Evolutionary conservation across 805 yeast species (phyloP).

Genomic region (Lipomyces mesembrius): DNA sequence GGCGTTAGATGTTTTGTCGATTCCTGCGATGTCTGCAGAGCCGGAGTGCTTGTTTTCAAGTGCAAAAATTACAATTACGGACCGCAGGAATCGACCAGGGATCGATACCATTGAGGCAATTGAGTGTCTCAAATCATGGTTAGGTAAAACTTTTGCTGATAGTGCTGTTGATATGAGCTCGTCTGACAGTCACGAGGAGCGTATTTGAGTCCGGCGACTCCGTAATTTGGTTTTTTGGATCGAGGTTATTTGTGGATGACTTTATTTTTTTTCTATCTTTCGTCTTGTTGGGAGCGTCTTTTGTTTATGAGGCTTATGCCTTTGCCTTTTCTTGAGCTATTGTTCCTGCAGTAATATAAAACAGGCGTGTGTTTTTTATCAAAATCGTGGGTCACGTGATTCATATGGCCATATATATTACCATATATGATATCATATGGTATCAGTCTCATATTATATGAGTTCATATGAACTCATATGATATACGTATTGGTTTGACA

Average conservation of each 20-base stretch:
- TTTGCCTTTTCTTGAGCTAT: background rate
- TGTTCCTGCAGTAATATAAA: background rate
- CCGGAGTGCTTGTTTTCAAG: constrained; percentile 7
- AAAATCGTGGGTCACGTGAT: background rate
- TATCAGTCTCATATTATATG: background rate
- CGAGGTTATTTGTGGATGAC: too few relatives aligned
- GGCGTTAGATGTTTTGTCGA: constrained; percentile 8
- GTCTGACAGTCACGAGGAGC: background rate
- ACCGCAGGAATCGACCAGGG: background rate
- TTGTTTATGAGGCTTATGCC: too few relatives aligned
- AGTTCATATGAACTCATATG: background rate
- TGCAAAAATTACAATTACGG: constrained; percentile 3
- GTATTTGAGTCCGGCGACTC: too few relatives aligned
- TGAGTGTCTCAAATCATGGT: constrained; percentile 9
- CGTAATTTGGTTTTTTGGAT: too few relatives aligned
- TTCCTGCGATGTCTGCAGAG: constrained; percentile 12
- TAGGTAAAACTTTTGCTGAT: constrained; percentile 3
- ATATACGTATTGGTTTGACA: constrained; percentile 6
- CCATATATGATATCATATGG: constrained; percentile 2
- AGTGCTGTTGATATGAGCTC: background rate
- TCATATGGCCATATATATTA: constrained; percentile 1
- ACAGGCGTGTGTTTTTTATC: too few relatives aligned
- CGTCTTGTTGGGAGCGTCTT: too few relatives aligned
- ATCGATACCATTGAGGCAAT: background rate
- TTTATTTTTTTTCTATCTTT: too few relatives aligned